Evolutionary conservation across 139 green algal species (phyloP).

Genomic region (Chlorokybus atmophyticus): DNA sequence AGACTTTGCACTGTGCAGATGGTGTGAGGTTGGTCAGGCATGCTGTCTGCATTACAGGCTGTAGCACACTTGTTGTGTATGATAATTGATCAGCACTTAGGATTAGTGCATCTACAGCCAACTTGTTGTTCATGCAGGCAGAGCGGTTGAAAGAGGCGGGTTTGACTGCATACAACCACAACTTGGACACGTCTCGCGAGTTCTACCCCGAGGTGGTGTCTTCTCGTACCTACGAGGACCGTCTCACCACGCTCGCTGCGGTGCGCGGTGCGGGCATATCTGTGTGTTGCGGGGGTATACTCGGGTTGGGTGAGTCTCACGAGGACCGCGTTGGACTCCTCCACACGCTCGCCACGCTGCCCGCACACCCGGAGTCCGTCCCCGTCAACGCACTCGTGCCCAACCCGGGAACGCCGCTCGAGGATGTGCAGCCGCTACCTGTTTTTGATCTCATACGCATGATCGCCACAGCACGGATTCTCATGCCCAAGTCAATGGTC

Average conservation of each 20-base stretch:
- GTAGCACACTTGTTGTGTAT: too few species aligned
- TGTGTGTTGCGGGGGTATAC: constrained; percentile 67
- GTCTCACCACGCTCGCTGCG: constrained; percentile 53
- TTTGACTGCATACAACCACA: constrained; percentile 99
- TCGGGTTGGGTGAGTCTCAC: constrained; percentile 44
- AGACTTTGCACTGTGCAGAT: too few species aligned
- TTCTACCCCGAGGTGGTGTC: constrained; percentile 86
- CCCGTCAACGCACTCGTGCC: constrained; percentile 94
- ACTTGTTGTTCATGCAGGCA: too few species aligned
- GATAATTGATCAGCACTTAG: too few species aligned
- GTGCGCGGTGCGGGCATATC: constrained; percentile 86
- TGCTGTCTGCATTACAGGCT: too few species aligned
- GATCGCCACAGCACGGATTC: constrained; percentile 81
- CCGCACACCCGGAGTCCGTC: constrained; percentile 88
- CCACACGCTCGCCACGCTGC: constrained; percentile 79
- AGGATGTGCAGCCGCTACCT: constrained; percentile 34
- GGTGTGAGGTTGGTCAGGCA: too few species aligned
- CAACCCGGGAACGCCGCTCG: constrained; percentile 77
- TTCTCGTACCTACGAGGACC: constrained; percentile 72
- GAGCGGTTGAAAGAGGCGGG: constrained; percentile 70
- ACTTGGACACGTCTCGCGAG: constrained; percentile 93
- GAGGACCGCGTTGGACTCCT: constrained; percentile 72
- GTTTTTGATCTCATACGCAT: constrained; percentile 75
- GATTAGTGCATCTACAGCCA: too few species aligned
- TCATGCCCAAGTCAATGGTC: constrained; percentile 87